These are phyloP conservation scores for Rhizoctonia solani DNA, from an alignment of 1,284 basidiomycete species.

Conservation along the genomic window DNA sequence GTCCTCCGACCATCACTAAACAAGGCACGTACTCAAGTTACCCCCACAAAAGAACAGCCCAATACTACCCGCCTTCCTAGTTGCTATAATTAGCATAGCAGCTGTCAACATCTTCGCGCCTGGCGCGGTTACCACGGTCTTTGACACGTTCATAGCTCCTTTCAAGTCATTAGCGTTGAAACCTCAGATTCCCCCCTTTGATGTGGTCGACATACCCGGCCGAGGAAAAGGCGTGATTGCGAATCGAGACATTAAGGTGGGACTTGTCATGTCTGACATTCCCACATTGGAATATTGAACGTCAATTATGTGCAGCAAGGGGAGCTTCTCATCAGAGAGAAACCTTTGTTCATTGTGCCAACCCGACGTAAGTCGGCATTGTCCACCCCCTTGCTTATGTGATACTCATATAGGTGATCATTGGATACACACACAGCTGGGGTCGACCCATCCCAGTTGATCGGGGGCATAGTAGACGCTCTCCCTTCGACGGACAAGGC, in stretches of 20 bases:
- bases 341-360: conserved; percentile 59
- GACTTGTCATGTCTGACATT: neutral
- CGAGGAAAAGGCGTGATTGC: conserved; percentile 52
- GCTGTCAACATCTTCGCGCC: conserved; percentile 10
- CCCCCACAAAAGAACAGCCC: neutral
- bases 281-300: neutral
- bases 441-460: conserved; percentile 19
- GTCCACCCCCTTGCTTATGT: neutral
- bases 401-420: neutral
- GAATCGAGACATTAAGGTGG: conserved; percentile 48
- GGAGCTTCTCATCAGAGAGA: conserved; percentile 58
- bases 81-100: conserved; percentile 22
- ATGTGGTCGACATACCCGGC: conserved; percentile 48
- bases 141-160: neutral
- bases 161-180: neutral
- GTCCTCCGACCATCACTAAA: neutral
- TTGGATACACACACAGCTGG: neutral
- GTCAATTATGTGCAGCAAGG: conserved; percentile 52
- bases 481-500: conserved; percentile 2
- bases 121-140: neutral
- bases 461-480: neutral
- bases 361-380: conserved; percentile 48
- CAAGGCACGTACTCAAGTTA: neutral
- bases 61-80: conserved; percentile 9
- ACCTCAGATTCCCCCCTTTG: conserved; percentile 39